phyloP scores from a whole-genome alignment of 441 rosid species.

The Iberis amara region DNA sequence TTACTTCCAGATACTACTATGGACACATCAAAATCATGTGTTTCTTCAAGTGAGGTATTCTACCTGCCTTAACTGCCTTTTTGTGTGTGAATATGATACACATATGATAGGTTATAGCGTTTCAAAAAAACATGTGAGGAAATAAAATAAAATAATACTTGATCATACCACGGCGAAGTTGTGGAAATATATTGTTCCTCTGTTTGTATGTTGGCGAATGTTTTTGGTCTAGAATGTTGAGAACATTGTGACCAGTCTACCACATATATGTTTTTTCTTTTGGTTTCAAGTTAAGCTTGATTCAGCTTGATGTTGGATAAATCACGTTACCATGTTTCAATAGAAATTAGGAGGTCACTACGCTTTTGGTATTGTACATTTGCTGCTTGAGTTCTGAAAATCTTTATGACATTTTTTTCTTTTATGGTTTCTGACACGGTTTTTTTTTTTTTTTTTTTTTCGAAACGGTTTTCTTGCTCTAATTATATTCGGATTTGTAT shows the following conservation, averaged over 20 bases:
- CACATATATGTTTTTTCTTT: constrained; percentile 8
- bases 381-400: constrained; percentile 12
- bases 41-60: constrained; percentile 42
- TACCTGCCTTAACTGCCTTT: constrained; percentile 13
- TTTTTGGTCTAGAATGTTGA: constrained; percentile 2
- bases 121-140: constrained; percentile 4
- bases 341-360: constrained; percentile 3
- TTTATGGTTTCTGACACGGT: constrained; percentile 15
- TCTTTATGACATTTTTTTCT: neutral
- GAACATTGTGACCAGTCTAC: constrained; percentile 10
- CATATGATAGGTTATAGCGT: constrained; percentile 15
- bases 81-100: constrained; percentile 11
- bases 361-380: constrained; percentile 4
- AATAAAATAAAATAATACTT: too few species aligned
- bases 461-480: constrained; percentile 10
- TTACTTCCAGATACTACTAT: constrained; percentile 37
- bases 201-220: constrained; percentile 16
- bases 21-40: constrained; percentile 37
- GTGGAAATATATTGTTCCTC: constrained; percentile 6
- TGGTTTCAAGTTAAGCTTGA: constrained; percentile 16
- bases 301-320: constrained; percentile 5
- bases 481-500: constrained; percentile 8
- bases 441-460: too few species aligned
- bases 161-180: neutral
- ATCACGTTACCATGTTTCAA: constrained; percentile 10